These are phyloP conservation scores for Colletotrichum eleusines DNA, from an alignment of 2,329 filamentous ascomycete genomes.

Conservation along the genomic window DNA sequence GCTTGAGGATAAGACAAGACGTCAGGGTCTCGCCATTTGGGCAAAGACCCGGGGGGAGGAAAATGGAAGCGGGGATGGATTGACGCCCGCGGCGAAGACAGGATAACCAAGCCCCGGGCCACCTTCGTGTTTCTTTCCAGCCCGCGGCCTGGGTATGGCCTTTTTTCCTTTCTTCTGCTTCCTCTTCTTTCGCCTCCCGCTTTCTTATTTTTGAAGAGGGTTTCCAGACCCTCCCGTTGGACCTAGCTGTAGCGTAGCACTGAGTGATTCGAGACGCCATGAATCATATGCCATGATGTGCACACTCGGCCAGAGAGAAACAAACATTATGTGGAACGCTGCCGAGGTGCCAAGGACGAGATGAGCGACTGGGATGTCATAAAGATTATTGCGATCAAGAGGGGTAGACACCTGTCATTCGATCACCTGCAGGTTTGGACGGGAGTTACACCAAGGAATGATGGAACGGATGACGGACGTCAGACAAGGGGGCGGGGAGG, in stretches of 20 bases:
- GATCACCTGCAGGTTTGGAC: slow-evolving; percentile 33
- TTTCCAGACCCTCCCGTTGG: not conserved
- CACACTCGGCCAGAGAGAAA: slow-evolving; percentile 3
- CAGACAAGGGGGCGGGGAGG: not conserved
- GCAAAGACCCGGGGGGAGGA: not conserved
- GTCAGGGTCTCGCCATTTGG: slow-evolving; percentile 15
- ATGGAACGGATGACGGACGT: slow-evolving; percentile 21
- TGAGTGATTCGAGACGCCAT: not conserved
- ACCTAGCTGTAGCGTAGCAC: not conserved
- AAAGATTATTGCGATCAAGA: not conserved
- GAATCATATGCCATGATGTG: slow-evolving; percentile 15
- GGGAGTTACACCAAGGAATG: slow-evolving; percentile 21
- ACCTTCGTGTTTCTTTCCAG: not conserved
- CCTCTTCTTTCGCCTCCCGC: not conserved
- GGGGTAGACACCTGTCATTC: slow-evolving; percentile 13
- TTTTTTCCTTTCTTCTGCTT: not conserved
- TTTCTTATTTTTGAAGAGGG: not conserved
- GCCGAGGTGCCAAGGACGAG: not conserved
- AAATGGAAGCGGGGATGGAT: not conserved
- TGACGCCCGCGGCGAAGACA: not conserved
- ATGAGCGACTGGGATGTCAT: slow-evolving; percentile 8
- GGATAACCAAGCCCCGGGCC: not conserved
- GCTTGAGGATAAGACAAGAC: not conserved
- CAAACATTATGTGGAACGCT: slow-evolving; percentile 23
- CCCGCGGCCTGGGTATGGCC: not conserved